Percentiles rank a stretch among this genome's conserved stretches.
phyloP scores from a whole-genome alignment of 129 eudicot species.

The Ambrosia trifida region DNA sequence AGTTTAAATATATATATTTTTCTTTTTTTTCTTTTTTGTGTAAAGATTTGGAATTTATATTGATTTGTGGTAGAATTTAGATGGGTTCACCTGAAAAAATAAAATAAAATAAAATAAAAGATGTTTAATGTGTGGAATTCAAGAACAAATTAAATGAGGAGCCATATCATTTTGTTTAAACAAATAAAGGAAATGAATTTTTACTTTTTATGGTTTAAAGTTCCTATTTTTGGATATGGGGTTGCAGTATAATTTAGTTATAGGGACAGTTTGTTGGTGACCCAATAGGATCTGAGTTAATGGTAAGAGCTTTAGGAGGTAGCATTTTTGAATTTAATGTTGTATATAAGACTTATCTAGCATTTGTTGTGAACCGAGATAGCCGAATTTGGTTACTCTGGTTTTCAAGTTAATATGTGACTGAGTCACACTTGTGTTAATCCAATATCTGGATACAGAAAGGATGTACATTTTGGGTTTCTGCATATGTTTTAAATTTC shows the following conservation, averaged over 20 bases:
- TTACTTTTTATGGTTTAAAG: slow-evolving; percentile 19
- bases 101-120: neutral
- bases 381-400: neutral
- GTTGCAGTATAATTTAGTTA: slow-evolving; percentile 6
- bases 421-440: neutral
- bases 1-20: too few species aligned
- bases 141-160: neutral
- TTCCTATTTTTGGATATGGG: slow-evolving; percentile 9
- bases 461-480: neutral
- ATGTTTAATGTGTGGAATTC: neutral
- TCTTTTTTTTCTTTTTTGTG: too few species aligned
- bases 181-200: slow-evolving; percentile 18
- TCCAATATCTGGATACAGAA: neutral
- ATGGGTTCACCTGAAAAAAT: neutral
- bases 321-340: neutral
- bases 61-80: neutral
- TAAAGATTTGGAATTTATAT: neutral
- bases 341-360: neutral
- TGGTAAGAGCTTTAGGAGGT: too few species aligned
- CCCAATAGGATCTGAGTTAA: too few species aligned
- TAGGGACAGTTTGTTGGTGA: slow-evolving; percentile 13
- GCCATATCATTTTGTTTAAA: slow-evolving; percentile 17
- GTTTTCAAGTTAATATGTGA: neutral
- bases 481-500: neutral
- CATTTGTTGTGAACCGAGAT: neutral